These are phyloP conservation scores for Apocynum venetum DNA, from an alignment of 257 asterid genomes.

Conservation along the genomic window DNA sequence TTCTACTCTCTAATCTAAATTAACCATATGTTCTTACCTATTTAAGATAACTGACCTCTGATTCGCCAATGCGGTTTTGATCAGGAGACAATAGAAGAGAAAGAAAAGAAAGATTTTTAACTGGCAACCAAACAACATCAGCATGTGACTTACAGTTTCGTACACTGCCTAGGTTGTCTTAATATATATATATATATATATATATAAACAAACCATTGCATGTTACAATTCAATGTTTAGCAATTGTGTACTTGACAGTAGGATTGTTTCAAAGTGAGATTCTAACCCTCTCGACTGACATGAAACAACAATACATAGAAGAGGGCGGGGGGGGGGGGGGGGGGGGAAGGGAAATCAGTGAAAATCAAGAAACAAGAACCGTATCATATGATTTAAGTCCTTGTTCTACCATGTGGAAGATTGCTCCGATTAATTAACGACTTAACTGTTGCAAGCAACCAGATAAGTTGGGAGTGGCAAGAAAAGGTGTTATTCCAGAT, in stretches of 20 bases:
- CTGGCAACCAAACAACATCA: neutral
- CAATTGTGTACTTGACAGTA: neutral
- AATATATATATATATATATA: too few relatives aligned
- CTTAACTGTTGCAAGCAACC: neutral
- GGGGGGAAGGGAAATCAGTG: neutral
- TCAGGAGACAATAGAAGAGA: too few relatives aligned
- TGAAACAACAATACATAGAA: neutral
- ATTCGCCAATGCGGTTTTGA: neutral
- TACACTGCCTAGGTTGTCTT: too few relatives aligned
- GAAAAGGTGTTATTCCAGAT: neutral
- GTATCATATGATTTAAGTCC: neutral
- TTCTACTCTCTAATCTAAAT: neutral
- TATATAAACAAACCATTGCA: too few relatives aligned
- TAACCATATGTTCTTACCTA: neutral
- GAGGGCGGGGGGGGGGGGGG: too few relatives aligned
- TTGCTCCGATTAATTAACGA: neutral
- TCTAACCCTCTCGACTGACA: neutral
- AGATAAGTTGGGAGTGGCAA: neutral
- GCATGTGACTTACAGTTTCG: neutral
- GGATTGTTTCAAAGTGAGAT: neutral
- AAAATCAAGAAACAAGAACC: neutral
- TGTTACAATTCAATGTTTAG: too few relatives aligned
- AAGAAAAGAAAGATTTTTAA: neutral
- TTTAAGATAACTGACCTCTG: neutral
- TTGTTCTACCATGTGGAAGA: neutral